Evolutionary conservation across 139 green algal species (phyloP), one percentile per base, ranked within the genome.

Genomic region (Chlorella sp.): DNA sequence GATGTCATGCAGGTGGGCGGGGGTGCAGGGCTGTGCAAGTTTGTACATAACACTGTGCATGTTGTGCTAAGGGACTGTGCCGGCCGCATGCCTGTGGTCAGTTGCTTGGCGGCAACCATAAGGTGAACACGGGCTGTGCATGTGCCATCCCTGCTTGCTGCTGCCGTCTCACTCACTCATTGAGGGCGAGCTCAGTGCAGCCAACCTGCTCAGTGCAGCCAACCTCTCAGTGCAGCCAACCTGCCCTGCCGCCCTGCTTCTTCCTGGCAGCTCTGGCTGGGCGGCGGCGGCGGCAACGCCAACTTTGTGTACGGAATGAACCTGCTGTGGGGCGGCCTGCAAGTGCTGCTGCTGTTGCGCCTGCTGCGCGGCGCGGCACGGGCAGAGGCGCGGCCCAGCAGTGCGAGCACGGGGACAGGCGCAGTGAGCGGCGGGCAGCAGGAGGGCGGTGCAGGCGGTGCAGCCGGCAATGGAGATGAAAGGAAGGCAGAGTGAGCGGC

Each of bases 271-370:
- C 79, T 88, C 7, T 88, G 84, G 84, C 67, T 84, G 56, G 77
- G n/a, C 36, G n/a, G 64, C 56, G 22, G 64, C 56, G 67, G 60
- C 24, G 84, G 64, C 41, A 88, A 88, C 26, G 84, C 84, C 19
- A 88, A 88, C 84, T 88, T 88, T 30, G 26, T 88, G n/a, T 88
- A 81, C 22, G 84, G 84, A n/a, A 80, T 80, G 76, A 88, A 85
- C 46, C 70, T 88, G 56, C 36, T 73, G 38, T 88, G 84, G 84
- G 84, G 22, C 9, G 76, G 68, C 30, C 64, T 79, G 76, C 76
- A 75, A 26, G 65, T 64, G 24, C 11, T 81, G 54, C 46, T 77
- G 34, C 76, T 88, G 41, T 36, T 85, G n/a, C 76, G 80, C 43
- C 62, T 88, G 32, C 43, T 88, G 43, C 81, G 80, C 26, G n/a